phyloP scores from a whole-genome alignment of 345 rosid species.

The Corchorus olitorius region DNA sequence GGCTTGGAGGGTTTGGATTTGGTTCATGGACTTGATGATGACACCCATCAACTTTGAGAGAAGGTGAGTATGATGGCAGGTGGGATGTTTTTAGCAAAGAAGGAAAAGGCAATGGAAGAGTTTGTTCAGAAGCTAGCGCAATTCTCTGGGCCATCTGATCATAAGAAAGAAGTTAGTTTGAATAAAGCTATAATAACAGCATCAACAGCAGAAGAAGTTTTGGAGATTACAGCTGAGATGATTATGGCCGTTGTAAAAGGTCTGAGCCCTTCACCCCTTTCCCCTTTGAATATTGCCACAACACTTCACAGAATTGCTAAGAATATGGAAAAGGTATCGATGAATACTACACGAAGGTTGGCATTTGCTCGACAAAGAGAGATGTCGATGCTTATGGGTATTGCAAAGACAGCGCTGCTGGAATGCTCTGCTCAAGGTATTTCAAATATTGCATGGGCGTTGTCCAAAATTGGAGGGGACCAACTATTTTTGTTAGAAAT shows the following conservation, averaged over 20 bases:
- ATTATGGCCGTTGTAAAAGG: constrained; percentile 87
- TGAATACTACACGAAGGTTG: constrained; percentile 65
- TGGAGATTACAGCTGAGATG: constrained; percentile 50
- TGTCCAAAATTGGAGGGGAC: constrained; percentile 88
- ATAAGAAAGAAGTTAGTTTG: constrained; percentile 73
- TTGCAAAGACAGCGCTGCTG: constrained; percentile 79
- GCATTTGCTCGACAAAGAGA: constrained; percentile 82
- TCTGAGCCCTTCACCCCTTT: constrained; percentile 81
- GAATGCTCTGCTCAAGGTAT: constrained; percentile 94
- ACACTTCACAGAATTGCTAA: constrained; percentile 87
- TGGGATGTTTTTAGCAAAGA: constrained; percentile 75
- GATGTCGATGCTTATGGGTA: constrained; percentile 90
- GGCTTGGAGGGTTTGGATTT: constrained; percentile 31
- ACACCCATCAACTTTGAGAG: constrained; percentile 41
- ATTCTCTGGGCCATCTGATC: constrained; percentile 74
- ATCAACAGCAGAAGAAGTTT: constrained; percentile 50
- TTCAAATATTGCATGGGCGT: constrained; percentile 91
- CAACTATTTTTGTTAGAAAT: constrained; percentile 85
- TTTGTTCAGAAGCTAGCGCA: constrained; percentile 73
- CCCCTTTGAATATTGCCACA: constrained; percentile 84
- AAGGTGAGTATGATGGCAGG: constrained; percentile 58
- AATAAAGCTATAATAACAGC: constrained; percentile 78
- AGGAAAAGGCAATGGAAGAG: constrained; percentile 58
- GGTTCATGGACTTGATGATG: constrained; percentile 29
- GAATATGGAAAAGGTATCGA: constrained; percentile 93